Evolutionary conservation across 805 yeast species (phyloP), one percentile per base, ranked within the genome.

Genomic region (Crinitomyces ghanaensis): DNA sequence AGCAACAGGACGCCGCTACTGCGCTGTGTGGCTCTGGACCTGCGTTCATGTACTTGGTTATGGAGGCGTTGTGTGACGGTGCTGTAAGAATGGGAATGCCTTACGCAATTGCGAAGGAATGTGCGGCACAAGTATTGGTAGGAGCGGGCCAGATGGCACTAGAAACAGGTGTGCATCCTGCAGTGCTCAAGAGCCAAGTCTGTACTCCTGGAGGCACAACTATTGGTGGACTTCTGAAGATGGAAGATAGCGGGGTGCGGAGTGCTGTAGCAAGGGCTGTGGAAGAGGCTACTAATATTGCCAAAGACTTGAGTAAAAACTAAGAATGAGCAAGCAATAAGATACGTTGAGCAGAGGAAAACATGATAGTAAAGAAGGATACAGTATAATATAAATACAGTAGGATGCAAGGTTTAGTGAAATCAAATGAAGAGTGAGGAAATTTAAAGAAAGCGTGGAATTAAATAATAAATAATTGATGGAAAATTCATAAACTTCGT

Each of bases 121-220:
- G 93, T 46, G 96, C 97, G 7, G 81, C 93, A 19, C 88, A 85
- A 59, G 95, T 88, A 13, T 67, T 85, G 73, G 86, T 79, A 55
- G 98, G 98, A 16, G 81, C 96, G 9, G 88, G 91, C 11, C 76
- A 74, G 58, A 81, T 91, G 95, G 86, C 78, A 1, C 70, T 77
- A 42, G 71, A 73, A 44, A 76, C 85, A 7, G 85, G 83, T 3
- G 72, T 67, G 28, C 95, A 88, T 51, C 98, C 98, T 7, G 88
- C 91, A 13, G 83, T 71, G 8, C 68, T 91, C 54, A 82, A 82
- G 53, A 75, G 80, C 53, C 77, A 76, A 47, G 91, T 91, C 6
- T 85, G 95, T 53, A 91, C 98, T 0, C 98, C 98, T 16, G 98
- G 91, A 19, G 98, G 98, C 21, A 86, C 96, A 32, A 91, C 98